Evolutionary conservation across 495 filamentous ascomycete genomes (phyloP), one percentile per base, ranked within the genome.

Genomic region (Glarea lozoyensis): DNA sequence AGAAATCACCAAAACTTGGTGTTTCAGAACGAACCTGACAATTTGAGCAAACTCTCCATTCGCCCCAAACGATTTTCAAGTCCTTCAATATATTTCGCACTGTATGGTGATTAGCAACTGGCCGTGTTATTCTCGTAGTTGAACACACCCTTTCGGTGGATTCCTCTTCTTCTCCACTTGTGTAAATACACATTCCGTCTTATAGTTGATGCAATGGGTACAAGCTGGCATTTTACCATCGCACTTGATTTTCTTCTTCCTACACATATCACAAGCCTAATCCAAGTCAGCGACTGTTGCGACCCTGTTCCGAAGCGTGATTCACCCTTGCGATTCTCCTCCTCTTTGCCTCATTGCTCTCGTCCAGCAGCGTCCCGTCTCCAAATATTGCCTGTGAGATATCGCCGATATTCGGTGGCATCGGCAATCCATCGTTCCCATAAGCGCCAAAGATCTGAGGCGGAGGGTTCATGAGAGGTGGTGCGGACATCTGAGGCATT

Each of bases 211-310:
- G 60, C 92, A 98, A 63, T 98, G 93, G 12, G 87, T 88, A 63
- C 92, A 98, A 44, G 86, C 78, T 29, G 93, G 92, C 61, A 92
- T 79, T 64, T 93, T 94, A 39, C 92, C 92, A 58, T 98, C 93
- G 63, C 92, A 98, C 65, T 97, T 97, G 58, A 98, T 97, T 75
- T 98, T 98, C 72, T 97, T 98, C 67, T 95, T 96, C 49, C 92
- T 78, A 58, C 92, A 98, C 90, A 96, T 94, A 59, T 98, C 92
- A 69, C 92, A 98, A 38, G 92, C 92, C 86, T 90, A 60, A 29
- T 45, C 15, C n/a, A n/a, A n/a, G n/a, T n/a, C 27, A 27, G 22
- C 25, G 36, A 44, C 46, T 54, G 64, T 45, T 61, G 55, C 52
- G 22, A 40, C 40, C 39, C 46, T 15, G 11, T 37, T 13, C 19